Evolutionary conservation across 345 rosid species (phyloP).

Genomic region (Camelina laxa): DNA sequence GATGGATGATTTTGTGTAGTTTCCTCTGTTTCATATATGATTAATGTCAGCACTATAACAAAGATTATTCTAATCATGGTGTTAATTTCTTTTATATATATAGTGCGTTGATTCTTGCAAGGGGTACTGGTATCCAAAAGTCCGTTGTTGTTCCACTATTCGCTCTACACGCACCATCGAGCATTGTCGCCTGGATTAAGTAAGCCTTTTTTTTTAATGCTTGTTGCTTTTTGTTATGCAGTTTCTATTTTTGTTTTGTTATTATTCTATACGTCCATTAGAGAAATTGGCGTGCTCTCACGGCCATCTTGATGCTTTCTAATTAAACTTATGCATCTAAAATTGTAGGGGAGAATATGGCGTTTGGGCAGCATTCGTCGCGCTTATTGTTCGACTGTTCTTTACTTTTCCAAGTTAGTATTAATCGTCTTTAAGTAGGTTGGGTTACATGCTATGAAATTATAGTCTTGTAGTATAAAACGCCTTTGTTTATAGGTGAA

Average conservation of each 20-base stretch:
- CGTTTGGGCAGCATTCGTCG: slow-evolving; percentile 79
- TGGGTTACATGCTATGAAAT: background rate
- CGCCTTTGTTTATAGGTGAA: slow-evolving; percentile 55
- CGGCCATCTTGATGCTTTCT: background rate
- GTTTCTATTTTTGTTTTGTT: background rate
- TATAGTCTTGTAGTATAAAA: background rate
- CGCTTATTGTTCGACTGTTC: slow-evolving; percentile 80
- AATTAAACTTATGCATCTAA: slow-evolving; percentile 11
- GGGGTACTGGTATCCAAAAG: slow-evolving; percentile 74
- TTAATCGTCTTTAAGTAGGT: background rate
- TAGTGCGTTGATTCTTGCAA: slow-evolving; percentile 70
- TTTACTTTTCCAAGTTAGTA: slow-evolving; percentile 75
- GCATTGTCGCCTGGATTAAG: slow-evolving; percentile 78
- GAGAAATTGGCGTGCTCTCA: background rate
- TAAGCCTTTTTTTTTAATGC: slow-evolving; percentile 39
- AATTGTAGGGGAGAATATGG: slow-evolving; percentile 87
- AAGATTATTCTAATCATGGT: background rate
- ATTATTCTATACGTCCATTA: background rate
- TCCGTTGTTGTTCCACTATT: slow-evolving; percentile 77
- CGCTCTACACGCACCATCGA: slow-evolving; percentile 77
- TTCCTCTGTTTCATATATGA: background rate
- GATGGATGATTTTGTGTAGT: background rate
- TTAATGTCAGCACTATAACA: background rate
- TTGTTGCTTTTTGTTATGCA: background rate
- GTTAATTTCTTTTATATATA: background rate